Percentiles rank a stretch among this genome's conserved stretches.
These are phyloP conservation scores for Hypoxylon sp. DNA, from an alignment of 2,329 filamentous ascomycete genomes.

Conservation along the genomic window DNA sequence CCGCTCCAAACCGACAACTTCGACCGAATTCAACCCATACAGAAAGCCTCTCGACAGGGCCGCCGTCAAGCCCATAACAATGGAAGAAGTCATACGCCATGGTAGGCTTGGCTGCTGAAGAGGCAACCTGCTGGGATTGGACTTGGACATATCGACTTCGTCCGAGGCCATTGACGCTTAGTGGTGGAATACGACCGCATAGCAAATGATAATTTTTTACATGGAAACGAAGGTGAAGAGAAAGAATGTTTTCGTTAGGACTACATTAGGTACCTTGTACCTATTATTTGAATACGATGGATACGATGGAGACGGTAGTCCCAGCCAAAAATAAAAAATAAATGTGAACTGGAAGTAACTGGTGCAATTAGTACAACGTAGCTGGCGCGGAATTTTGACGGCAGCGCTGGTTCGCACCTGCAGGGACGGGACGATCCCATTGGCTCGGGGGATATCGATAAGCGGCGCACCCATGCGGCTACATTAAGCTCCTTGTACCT, in stretches of 20 bases:
- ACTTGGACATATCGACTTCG: conserved; percentile 42
- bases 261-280: conserved; percentile 25
- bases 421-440: conserved; percentile 34
- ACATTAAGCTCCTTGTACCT: neutral
- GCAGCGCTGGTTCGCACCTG: conserved; percentile 22
- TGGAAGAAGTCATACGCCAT: conserved; percentile 81
- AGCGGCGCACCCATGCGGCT: conserved; percentile 15
- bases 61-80: conserved; percentile 81
- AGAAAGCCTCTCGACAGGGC: conserved; percentile 81
- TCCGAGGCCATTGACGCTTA: conserved; percentile 37
- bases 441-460: conserved; percentile 24
- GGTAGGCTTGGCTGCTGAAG: conserved; percentile 69
- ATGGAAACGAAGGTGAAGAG: conserved; percentile 4
- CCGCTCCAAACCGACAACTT: conserved; percentile 81
- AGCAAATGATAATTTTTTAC: conserved; percentile 22
- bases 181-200: conserved; percentile 25
- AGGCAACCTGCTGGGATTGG: conserved; percentile 39
- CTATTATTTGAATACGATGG: conserved; percentile 10
- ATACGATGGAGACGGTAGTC: conserved; percentile 11
- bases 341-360: conserved; percentile 7
- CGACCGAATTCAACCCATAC: conserved; percentile 79
- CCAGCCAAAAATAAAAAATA: conserved; percentile 7
- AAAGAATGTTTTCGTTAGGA: neutral
- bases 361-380: conserved; percentile 23
- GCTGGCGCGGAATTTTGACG: conserved; percentile 16